Base-by-base conservation (phyloP, 2,329 filamentous ascomycete genomes). In the Aspergillus niger region DNA sequence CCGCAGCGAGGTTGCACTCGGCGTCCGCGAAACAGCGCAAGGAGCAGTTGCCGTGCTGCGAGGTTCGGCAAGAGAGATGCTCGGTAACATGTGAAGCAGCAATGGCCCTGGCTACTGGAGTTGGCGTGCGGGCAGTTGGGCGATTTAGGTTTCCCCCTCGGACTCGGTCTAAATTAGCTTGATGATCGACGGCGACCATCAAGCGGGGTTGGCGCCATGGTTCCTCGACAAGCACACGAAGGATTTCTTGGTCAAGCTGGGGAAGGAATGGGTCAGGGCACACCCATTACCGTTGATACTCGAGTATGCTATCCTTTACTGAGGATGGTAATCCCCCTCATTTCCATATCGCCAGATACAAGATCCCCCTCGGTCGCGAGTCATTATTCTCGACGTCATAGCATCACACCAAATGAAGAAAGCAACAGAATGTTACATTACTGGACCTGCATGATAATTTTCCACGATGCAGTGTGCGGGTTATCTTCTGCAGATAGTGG, bases 61-160 rank as follows among this genome's bases (percentile, higher is more conserved):
- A 11, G 47, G 30, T 32, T 50, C 26, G 47, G 47, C 24, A 28
- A 50, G 24, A 50, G 26, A 30, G 24, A 17, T 30, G 44, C 55
- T 66, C 65, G 63, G 64, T 55, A 63, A 47, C 63, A 66, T 67
- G 64, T 67, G 65, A 67, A 30, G 47, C 10, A 28, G 26, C 26
- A 17, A 50, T 32, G 26, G 15, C 47, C 26, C 26, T 22, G 22
- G 20, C 5, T 11, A 44, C 41, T 50, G 47, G 26, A 50, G 28
- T 50, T 28, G 47, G 26, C 47, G 26, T 17, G 26, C 47, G 26
- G 47, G 15, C 26, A 17, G 26, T 10, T 50, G n/a, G 22, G 26
- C 47, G 47, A 30, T 28, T 50, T 32, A n/a, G 47, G 17, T 44
- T 32, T 30, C 10, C 20, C 41, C 41, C 17, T 44, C 41, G 20